phyloP scores from a whole-genome alignment of 2,329 filamentous ascomycete genomes.

The Ophiostoma ips region DNA sequence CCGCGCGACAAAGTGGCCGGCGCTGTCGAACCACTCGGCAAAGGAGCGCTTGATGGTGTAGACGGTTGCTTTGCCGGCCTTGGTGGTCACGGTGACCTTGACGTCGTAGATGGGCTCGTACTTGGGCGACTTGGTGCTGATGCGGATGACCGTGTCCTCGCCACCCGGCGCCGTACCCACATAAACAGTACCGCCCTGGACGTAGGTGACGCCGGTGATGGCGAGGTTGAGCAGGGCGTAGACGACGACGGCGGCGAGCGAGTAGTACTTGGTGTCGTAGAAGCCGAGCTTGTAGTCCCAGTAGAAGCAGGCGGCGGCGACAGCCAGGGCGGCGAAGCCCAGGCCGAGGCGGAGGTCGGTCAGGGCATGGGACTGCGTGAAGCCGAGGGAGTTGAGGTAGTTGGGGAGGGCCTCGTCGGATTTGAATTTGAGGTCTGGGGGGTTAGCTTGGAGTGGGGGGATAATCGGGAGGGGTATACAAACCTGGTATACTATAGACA shows the following conservation, averaged over 20 bases:
- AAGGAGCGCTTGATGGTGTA: slow-evolving; percentile 51
- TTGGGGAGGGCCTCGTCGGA: slow-evolving; percentile 88
- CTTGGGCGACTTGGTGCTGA: slow-evolving; percentile 62
- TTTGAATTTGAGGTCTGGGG: slow-evolving; percentile 83
- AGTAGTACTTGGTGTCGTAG: slow-evolving; percentile 71
- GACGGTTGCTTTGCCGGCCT: slow-evolving; percentile 23
- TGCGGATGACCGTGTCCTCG: slow-evolving; percentile 38
- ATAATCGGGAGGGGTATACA: not conserved
- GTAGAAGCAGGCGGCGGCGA: slow-evolving; percentile 72
- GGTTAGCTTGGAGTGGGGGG: not conserved
- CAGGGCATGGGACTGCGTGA: slow-evolving; percentile 67
- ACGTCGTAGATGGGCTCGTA: slow-evolving; percentile 70
- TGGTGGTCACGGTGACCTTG: slow-evolving; percentile 41
- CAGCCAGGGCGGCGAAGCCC: slow-evolving; percentile 67
- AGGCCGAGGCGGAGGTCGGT: slow-evolving; percentile 71
- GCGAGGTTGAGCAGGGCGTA: slow-evolving; percentile 69
- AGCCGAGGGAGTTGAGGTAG: slow-evolving; percentile 80
- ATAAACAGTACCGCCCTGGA: slow-evolving; percentile 75
- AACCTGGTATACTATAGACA: slow-evolving; percentile 54
- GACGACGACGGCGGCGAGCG: slow-evolving; percentile 59
- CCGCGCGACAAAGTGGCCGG: slow-evolving; percentile 56
- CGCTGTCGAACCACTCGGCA: slow-evolving; percentile 60
- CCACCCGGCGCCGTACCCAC: slow-evolving; percentile 54
- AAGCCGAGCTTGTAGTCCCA: slow-evolving; percentile 90
- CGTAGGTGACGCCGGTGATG: slow-evolving; percentile 75